phyloP scores from a whole-genome alignment of 208 protist genomes.

The Leishmania amazonensis region DNA sequence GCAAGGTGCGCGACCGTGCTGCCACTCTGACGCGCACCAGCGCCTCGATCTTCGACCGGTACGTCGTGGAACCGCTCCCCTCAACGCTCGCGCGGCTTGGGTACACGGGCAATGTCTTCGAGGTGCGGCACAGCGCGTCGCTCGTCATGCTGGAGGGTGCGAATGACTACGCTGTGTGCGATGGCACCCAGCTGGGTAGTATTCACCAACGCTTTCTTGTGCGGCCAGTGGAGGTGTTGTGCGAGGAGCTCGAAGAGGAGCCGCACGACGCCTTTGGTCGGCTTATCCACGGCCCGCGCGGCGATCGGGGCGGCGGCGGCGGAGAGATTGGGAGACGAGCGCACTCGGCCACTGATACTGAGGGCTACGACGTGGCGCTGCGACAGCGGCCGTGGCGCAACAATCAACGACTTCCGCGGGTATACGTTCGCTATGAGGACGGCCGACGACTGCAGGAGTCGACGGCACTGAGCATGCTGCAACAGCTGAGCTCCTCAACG shows the following conservation, averaged over 20 bases:
- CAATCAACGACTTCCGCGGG: constrained; percentile 35
- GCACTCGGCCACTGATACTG: not conserved
- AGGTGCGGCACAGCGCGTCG: constrained; percentile 58
- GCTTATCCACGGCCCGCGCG: constrained; percentile 6
- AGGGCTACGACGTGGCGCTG: constrained; percentile 48
- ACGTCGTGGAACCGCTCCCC: constrained; percentile 67
- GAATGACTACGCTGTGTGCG: constrained; percentile 73
- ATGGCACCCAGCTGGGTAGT: constrained; percentile 52
- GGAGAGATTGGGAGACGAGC: not conserved
- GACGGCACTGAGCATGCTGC: constrained; percentile 27
- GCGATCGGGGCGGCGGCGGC: not conserved
- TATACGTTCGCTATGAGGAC: constrained; percentile 69
- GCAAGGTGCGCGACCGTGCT: constrained; percentile 50
- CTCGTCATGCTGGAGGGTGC: constrained; percentile 64
- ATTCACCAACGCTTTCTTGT: constrained; percentile 67
- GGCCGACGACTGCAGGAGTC: constrained; percentile 42
- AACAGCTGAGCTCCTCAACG: constrained; percentile 15
- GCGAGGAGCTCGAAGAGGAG: constrained; percentile 34
- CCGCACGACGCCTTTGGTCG: constrained; percentile 27
- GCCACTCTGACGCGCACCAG: constrained; percentile 41
- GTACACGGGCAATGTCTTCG: constrained; percentile 53
- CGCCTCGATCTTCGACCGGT: constrained; percentile 74
- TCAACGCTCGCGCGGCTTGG: constrained; percentile 49
- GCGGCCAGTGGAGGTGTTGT: constrained; percentile 43
- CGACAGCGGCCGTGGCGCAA: constrained; percentile 35